These are phyloP conservation scores for Russula lepida DNA, from an alignment of 768 basidiomycete species.

Conservation along the genomic window DNA sequence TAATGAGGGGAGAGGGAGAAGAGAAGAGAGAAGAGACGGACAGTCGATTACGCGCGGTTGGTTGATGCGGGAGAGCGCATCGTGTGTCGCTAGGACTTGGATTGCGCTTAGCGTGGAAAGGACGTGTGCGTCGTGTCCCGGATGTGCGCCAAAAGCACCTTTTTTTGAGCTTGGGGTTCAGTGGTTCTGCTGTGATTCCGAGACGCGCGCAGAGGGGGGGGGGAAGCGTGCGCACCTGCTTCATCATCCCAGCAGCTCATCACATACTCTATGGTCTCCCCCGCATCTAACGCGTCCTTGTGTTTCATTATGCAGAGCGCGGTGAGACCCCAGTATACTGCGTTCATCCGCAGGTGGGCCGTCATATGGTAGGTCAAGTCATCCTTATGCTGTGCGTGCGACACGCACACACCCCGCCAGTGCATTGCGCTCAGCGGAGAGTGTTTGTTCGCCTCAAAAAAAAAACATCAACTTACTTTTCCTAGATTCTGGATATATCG, in stretches of 20 bases:
- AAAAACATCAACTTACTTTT: constrained; percentile 35
- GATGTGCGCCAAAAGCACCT: constrained; percentile 92
- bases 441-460: not conserved
- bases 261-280: constrained; percentile 84
- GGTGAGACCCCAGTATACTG: constrained; percentile 93
- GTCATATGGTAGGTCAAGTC: constrained; percentile 87
- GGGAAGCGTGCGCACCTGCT: constrained; percentile 43
- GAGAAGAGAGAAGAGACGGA: constrained; percentile 33
- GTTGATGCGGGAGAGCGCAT: constrained; percentile 68
- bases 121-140: constrained; percentile 87
- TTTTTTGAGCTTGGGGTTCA: constrained; percentile 26
- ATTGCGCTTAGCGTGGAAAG: constrained; percentile 84
- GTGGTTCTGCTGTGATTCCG: not conserved
- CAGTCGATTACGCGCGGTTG: constrained; percentile 65
- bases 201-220: too few relatives aligned
- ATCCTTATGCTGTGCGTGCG: constrained; percentile 53
- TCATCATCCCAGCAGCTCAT: constrained; percentile 94
- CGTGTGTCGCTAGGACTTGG: constrained; percentile 82
- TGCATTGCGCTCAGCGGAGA: not conserved
- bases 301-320: constrained; percentile 76
- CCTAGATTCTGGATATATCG: constrained; percentile 70
- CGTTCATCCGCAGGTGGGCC: constrained; percentile 89
- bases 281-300: constrained; percentile 67
- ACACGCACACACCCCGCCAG: not conserved
- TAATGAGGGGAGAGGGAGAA: not conserved